Evolutionary conservation across 139 green algal genomes (phyloP).

Genomic region (Chlamydomonas sp.): DNA sequence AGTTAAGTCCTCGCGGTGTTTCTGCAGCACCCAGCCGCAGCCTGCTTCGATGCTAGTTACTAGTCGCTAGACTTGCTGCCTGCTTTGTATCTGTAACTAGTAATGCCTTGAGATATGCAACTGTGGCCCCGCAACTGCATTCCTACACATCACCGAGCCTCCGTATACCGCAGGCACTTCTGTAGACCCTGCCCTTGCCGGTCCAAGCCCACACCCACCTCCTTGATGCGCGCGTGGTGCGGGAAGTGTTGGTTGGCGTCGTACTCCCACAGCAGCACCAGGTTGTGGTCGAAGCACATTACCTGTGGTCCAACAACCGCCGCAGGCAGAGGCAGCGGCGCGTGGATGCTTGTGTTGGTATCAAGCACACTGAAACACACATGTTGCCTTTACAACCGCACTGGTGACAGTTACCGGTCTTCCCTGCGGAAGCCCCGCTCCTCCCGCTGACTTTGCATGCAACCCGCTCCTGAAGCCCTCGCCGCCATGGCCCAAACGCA

Average conservation of each 20-base stretch:
- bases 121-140: too few species aligned
- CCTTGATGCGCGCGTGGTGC: slow-evolving; percentile 67
- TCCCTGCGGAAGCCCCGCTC: background rate
- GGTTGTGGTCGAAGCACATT: slow-evolving; percentile 96
- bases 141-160: background rate
- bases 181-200: background rate
- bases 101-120: too few species aligned
- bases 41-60: too few species aligned
- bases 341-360: too few species aligned
- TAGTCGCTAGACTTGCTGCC: too few species aligned
- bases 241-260: slow-evolving; percentile 64
- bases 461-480: background rate
- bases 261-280: slow-evolving; percentile 88
- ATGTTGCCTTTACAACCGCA: too few species aligned
- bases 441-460: background rate
- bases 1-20: too few species aligned
- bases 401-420: too few species aligned
- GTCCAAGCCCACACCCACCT: slow-evolving; percentile 52
- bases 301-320: slow-evolving; percentile 17
- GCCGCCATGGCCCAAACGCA: slow-evolving; percentile 42
- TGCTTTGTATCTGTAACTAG: too few species aligned
- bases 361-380: too few species aligned
- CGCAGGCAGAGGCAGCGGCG: too few species aligned
- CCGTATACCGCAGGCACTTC: background rate
- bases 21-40: too few species aligned